phyloP scores from a whole-genome alignment of 768 basidiomycete genomes.

The Agaricus sinodeliciosus region DNA sequence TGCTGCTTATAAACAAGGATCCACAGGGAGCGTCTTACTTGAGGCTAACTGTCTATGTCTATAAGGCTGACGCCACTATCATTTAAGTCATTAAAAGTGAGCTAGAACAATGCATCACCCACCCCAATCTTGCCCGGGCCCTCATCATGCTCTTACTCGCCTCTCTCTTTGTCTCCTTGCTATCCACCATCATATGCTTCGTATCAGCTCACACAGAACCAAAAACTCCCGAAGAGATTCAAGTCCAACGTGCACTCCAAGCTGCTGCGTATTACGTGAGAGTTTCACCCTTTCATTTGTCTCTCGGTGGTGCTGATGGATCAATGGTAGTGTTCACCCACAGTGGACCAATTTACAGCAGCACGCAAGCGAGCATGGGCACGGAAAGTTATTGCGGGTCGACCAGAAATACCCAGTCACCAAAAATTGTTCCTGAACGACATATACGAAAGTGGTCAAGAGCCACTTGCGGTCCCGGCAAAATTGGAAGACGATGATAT shows the following conservation, averaged over 20 bases:
- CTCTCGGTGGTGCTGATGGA: neutral
- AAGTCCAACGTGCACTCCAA: constrained; percentile 40
- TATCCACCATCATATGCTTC: constrained; percentile 16
- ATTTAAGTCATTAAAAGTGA: too few relatives aligned
- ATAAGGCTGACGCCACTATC: too few relatives aligned
- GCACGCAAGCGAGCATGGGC: constrained; percentile 41
- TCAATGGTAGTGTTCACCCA: constrained; percentile 40
- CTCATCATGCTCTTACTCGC: constrained; percentile 7
- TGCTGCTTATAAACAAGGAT: too few relatives aligned
- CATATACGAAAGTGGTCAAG: constrained; percentile 25
- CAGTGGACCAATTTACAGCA: constrained; percentile 44
- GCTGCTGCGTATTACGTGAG: constrained; percentile 48
- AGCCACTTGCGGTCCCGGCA: constrained; percentile 11
- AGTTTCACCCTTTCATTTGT: neutral
- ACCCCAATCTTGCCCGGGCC: neutral
- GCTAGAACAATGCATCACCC: neutral
- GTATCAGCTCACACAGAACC: constrained; percentile 36
- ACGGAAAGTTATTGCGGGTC: constrained; percentile 35
- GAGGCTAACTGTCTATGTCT: too few relatives aligned
- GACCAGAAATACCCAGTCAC: constrained; percentile 28
- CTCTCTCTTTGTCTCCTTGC: constrained; percentile 8
- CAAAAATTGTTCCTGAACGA: constrained; percentile 36
- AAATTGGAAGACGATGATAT: constrained; percentile 21
- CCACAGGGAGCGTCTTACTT: too few relatives aligned
- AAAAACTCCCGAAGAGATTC: constrained; percentile 37